These are phyloP conservation scores for Trypanosoma cruzi DNA, from an alignment of 208 protist genomes.

Conservation along the genomic window DNA sequence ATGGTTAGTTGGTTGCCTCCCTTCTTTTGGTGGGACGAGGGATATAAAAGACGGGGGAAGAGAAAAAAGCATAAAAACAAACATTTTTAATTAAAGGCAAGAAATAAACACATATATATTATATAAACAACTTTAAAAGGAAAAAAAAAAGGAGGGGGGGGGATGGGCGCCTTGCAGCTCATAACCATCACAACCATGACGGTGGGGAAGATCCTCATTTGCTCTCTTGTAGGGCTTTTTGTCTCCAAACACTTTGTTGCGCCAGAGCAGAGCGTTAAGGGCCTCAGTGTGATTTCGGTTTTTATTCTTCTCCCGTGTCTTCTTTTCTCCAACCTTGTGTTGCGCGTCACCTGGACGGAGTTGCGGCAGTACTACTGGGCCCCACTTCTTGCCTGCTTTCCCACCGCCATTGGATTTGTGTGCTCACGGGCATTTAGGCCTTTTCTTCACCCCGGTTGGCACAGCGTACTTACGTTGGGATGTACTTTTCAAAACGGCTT, in stretches of 20 bases:
- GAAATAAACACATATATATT: too few species aligned
- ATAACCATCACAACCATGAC: conserved; percentile 55
- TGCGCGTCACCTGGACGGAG: conserved; percentile 55
- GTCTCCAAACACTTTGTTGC: conserved; percentile 45
- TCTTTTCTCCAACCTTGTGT: conserved; percentile 61
- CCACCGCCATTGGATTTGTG: conserved; percentile 39
- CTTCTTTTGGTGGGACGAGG: too few species aligned
- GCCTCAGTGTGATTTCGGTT: conserved; percentile 61
- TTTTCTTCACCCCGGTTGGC: conserved; percentile 46
- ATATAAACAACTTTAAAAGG: too few species aligned
- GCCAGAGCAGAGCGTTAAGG: conserved; percentile 40
- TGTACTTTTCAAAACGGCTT: conserved; percentile 78
- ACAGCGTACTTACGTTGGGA: conserved; percentile 44
- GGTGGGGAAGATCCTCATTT: conserved; percentile 64
- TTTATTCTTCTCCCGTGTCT: conserved; percentile 73
- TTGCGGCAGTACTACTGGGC: conserved; percentile 63
- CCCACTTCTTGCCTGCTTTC: conserved; percentile 46
- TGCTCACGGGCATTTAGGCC: conserved; percentile 28
- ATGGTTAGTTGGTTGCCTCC: too few species aligned
- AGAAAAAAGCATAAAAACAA: too few species aligned
- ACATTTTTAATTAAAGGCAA: too few species aligned
- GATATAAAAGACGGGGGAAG: too few species aligned
- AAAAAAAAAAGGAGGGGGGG: background rate
- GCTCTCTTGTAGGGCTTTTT: conserved; percentile 47
- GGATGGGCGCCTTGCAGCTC: conserved; percentile 37